Percentiles rank a stretch among this genome's conserved stretches.
Evolutionary conservation across 2,329 filamentous ascomycete genomes (phyloP).

Genomic region (Monosporascus sp.): DNA sequence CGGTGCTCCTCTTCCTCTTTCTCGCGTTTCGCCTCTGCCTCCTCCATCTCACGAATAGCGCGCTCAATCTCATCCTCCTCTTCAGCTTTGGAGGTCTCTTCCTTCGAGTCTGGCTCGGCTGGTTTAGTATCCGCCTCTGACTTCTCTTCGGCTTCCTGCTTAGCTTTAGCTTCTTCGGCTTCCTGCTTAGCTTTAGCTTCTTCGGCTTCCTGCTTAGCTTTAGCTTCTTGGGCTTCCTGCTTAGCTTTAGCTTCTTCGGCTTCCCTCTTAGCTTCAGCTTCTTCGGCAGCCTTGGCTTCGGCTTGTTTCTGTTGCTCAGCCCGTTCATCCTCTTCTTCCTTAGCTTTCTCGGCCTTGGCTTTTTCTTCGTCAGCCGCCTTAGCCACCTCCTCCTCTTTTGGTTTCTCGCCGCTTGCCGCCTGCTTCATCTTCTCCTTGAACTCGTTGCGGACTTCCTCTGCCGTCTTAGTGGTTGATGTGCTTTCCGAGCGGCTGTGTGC

Average conservation of each 20-base stretch:
- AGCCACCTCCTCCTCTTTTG: slow-evolving; percentile 40
- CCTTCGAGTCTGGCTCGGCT: slow-evolving; percentile 25
- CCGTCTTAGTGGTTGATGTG: slow-evolving; percentile 60
- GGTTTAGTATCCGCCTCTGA: slow-evolving; percentile 20
- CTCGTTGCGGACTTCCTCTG: slow-evolving; percentile 77
- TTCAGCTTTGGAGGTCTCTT: slow-evolving; percentile 20
- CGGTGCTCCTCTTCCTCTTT: slow-evolving; percentile 40
- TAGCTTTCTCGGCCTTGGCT: slow-evolving; percentile 24
- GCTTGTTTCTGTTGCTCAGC: slow-evolving; percentile 15
- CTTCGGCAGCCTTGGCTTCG: slow-evolving; percentile 27
- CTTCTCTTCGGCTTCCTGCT: slow-evolving; percentile 20
- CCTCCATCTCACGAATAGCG: slow-evolving; percentile 58
- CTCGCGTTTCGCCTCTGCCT: slow-evolving; percentile 45
- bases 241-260: slow-evolving; percentile 30
- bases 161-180: too few relatives aligned
- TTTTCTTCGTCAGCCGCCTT: slow-evolving; percentile 25
- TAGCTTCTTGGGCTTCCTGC: slow-evolving; percentile 25
- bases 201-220: slow-evolving; percentile 25
- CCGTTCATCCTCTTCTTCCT: slow-evolving; percentile 20
- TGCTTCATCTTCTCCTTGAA: slow-evolving; percentile 73
- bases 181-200: slow-evolving; percentile 23
- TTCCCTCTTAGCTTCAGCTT: slow-evolving; percentile 20
- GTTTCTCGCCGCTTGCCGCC: slow-evolving; percentile 40
- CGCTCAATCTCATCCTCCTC: slow-evolving; percentile 53
- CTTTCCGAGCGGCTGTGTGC: slow-evolving; percentile 69